Evolutionary conservation across 1,284 basidiomycete genomes (phyloP).

Genomic region (Sporisorium sorghi): DNA sequence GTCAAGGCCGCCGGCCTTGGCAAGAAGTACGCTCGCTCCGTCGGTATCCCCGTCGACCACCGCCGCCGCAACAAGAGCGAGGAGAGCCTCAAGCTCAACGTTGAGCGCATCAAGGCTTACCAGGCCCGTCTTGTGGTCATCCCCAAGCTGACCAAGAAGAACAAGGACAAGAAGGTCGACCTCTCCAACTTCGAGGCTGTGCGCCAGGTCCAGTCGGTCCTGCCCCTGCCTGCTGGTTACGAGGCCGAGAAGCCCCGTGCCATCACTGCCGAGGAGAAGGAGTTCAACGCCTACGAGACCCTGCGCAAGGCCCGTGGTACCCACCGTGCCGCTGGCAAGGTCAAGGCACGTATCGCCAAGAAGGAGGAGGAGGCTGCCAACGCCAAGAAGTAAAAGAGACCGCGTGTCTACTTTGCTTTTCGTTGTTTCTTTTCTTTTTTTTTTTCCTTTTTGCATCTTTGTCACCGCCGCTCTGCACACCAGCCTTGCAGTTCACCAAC

Average conservation of each 20-base stretch:
- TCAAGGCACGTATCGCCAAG: constrained; percentile 77
- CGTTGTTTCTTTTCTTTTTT: background rate
- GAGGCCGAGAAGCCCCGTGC: constrained; percentile 86
- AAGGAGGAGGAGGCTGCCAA: constrained; percentile 90
- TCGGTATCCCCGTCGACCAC: constrained; percentile 97
- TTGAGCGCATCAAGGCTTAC: constrained; percentile 95
- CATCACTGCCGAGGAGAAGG: constrained; percentile 91
- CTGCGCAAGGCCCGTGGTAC: constrained; percentile 88
- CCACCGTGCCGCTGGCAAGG: constrained; percentile 85
- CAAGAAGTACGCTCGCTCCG: constrained; percentile 89
- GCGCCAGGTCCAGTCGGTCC: constrained; percentile 72
- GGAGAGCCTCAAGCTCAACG: constrained; percentile 95
- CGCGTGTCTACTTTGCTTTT: background rate
- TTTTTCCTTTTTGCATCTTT: constrained; percentile 13
- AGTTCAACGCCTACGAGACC: constrained; percentile 82
- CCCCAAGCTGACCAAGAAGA: constrained; percentile 81
- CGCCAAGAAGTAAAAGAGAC: constrained; percentile 84
- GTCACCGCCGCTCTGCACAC: constrained; percentile 12
- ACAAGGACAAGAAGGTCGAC: constrained; percentile 85
- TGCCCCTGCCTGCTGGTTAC: constrained; percentile 76
- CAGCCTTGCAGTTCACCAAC: constrained; percentile 2
- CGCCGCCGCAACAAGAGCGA: constrained; percentile 95
- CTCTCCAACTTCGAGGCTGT: constrained; percentile 85
- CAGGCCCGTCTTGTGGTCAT: constrained; percentile 83
- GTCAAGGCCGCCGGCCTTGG: constrained; percentile 96